Percentiles rank a stretch among this genome's conserved stretches.
Conservation (phyloP, 129 eudicot genomes). For the Flaveria robusta region DNA sequence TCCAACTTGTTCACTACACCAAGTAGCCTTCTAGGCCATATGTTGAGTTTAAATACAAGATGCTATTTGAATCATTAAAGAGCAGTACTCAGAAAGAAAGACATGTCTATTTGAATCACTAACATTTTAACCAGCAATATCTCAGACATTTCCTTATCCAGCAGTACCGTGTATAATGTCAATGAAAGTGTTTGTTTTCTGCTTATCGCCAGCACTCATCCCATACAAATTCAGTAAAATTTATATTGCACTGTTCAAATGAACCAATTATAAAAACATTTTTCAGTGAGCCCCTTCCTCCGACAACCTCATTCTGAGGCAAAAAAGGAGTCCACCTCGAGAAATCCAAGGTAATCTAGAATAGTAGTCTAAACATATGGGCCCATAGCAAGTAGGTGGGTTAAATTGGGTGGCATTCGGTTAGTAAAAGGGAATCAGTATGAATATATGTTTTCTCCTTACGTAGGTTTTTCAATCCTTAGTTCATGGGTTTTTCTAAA, state of each 20-base stretch:
- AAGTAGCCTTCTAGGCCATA: slow-evolving; percentile 2
- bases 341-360: slow-evolving; percentile 1
- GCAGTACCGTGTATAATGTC: background rate
- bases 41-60: background rate
- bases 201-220: no score
- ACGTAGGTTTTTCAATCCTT: background rate
- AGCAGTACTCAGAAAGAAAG: background rate
- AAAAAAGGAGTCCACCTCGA: slow-evolving; percentile 3
- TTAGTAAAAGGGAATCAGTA: background rate
- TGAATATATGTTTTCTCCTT: background rate
- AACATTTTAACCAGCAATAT: background rate
- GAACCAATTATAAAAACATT: background rate
- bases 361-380: background rate
- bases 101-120: background rate
- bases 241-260: background rate
- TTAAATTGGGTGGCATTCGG: background rate
- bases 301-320: slow-evolving; percentile 5
- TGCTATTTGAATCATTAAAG: background rate
- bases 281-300: background rate
- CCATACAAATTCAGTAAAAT: background rate
- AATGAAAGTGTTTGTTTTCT: no score
- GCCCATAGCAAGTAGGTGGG: background rate
- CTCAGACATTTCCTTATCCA: background rate
- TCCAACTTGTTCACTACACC: slow-evolving; percentile 5
- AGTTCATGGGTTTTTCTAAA: background rate